phyloP scores from a whole-genome alignment of 306 rosid genomes.

The Malus sieversii region DNA sequence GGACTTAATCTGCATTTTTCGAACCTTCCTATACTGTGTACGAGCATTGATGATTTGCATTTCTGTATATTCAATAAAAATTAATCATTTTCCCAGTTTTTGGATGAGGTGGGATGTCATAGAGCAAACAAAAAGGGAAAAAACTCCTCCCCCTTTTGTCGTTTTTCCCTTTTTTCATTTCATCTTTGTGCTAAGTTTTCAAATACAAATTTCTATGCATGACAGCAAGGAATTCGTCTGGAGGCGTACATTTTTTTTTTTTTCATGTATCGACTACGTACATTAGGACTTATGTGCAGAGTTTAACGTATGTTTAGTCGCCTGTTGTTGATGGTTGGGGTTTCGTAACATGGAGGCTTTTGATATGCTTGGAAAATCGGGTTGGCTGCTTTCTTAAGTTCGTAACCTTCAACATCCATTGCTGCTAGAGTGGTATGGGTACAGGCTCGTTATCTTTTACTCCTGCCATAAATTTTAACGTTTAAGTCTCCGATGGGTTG shows the following conservation, averaged over 20 bases:
- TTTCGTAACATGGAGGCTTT: too few relatives aligned
- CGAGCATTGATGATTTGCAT: not conserved
- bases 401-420: too few relatives aligned
- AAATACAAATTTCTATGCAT: not conserved
- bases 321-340: too few relatives aligned
- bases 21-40: not conserved
- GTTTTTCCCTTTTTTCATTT: not conserved
- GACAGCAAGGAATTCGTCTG: not conserved
- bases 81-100: not conserved
- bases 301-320: too few relatives aligned
- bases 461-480: too few relatives aligned
- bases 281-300: too few relatives aligned
- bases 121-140: not conserved
- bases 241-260: not conserved
- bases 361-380: too few relatives aligned
- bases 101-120: not conserved
- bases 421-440: too few relatives aligned
- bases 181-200: not conserved
- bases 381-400: too few relatives aligned
- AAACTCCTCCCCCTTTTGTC: not conserved
- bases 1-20: not conserved
- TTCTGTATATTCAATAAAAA: not conserved
- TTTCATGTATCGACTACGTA: too few relatives aligned
- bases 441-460: too few relatives aligned
- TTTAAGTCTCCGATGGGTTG: too few relatives aligned